phyloP scores from a whole-genome alignment of 2,329 filamentous ascomycete species.

The Aspergillus vadensis region DNA sequence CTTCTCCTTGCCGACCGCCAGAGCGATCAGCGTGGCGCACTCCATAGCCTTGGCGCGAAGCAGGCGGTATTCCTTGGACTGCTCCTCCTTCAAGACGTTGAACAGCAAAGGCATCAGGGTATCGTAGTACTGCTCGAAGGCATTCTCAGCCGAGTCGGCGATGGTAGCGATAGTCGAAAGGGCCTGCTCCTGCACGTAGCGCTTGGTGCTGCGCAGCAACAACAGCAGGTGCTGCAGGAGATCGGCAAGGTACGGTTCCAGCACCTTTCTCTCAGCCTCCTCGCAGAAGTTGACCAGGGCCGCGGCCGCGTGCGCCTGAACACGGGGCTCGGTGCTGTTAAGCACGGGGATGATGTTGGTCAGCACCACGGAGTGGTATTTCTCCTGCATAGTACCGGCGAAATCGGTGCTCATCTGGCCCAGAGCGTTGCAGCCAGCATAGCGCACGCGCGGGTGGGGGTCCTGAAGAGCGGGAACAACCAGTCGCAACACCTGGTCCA shows the following conservation, averaged over 20 bases:
- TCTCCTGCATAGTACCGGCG: slow-evolving; percentile 94
- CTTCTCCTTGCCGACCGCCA: slow-evolving; percentile 91
- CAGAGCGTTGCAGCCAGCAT: slow-evolving; percentile 97
- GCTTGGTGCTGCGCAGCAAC: slow-evolving; percentile 85
- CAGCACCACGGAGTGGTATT: slow-evolving; percentile 85
- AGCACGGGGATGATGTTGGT: slow-evolving; percentile 91
- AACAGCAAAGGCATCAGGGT: slow-evolving; percentile 94
- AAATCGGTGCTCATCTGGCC: slow-evolving; percentile 99
- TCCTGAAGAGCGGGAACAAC: slow-evolving; percentile 92
- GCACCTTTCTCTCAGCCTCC: slow-evolving; percentile 86
- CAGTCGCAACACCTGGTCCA: slow-evolving; percentile 89
- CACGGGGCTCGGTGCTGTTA: slow-evolving; percentile 83
- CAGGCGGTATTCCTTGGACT: slow-evolving; percentile 88
- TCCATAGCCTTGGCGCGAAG: slow-evolving; percentile 98
- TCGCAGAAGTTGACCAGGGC: slow-evolving; percentile 99
- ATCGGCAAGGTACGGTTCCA: slow-evolving; percentile 91
- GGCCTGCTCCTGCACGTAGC: slow-evolving; percentile 96
- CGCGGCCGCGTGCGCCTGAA: slow-evolving; percentile 96
- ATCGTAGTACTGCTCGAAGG: slow-evolving; percentile 93
- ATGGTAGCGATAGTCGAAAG: slow-evolving; percentile 97
- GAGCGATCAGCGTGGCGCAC: slow-evolving; percentile 88
- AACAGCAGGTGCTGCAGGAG: slow-evolving; percentile 82
- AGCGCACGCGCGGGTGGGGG: slow-evolving; percentile 88
- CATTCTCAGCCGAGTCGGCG: slow-evolving; percentile 94
- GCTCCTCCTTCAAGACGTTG: slow-evolving; percentile 83